A percentile compares a stretch with the other conserved stretches of the same genome.
Conservation (phyloP, 129 eudicot genomes). For the Pseudognaphalium luteoalbum region DNA sequence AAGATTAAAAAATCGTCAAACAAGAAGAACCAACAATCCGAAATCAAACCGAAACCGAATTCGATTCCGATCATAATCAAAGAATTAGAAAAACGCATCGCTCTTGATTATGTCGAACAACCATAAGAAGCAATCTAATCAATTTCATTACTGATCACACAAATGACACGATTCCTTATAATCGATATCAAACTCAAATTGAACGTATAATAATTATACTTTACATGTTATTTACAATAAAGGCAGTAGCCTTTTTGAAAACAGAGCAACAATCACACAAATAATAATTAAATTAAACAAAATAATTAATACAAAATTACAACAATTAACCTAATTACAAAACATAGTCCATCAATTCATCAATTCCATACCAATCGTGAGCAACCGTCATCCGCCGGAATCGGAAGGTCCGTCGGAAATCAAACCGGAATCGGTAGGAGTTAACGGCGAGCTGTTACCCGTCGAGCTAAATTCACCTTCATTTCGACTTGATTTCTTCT, state of each 20-base stretch:
- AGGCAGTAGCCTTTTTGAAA: constrained; percentile 5
- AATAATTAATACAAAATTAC: background rate
- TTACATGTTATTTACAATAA: constrained; percentile 10
- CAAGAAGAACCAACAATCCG: background rate
- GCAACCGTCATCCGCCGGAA: constrained; percentile 14
- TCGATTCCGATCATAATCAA: too few relatives aligned
- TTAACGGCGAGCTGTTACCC: background rate
- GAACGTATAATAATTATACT: background rate
- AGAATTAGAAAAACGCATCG: too few relatives aligned
- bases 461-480: constrained; percentile 11
- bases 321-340: background rate
- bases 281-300: background rate
- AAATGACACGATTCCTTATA: too few relatives aligned
- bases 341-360: background rate
- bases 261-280: background rate
- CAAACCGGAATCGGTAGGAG: constrained; percentile 6
- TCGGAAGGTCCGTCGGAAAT: constrained; percentile 16
- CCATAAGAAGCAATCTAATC: background rate
- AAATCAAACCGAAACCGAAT: background rate
- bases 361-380: background rate
- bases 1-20: background rate
- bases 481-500: constrained; percentile 10
- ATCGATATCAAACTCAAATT: background rate
- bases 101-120: background rate
- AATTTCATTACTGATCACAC: too few relatives aligned